Evolutionary conservation across 169 alveolate genomes (phyloP), one percentile per base, ranked within the genome.

Genomic region (Plasmodium reichenowi): DNA sequence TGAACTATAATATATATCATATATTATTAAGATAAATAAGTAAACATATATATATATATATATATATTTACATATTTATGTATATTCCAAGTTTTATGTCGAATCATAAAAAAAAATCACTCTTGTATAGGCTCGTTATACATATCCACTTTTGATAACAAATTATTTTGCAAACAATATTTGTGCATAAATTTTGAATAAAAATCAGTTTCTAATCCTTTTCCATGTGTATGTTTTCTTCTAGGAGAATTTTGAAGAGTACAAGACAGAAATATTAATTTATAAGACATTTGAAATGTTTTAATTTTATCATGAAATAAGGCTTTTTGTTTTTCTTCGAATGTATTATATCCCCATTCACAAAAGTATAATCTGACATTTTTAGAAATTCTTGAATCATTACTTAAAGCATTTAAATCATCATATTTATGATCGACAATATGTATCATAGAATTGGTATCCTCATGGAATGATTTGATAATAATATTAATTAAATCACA

Each of bases 301-400:
- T 83, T 83, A 12, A 83, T 72, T 88, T 80, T 60, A 74, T 94
- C 94, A 26, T 90, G 63, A 71, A 83, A 74, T 6, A 94, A 72
- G 2, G 96, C 93, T 6, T 78, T 93, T 47, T 92, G 15, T 59
- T 93, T 92, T 26, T 94, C 95, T 52, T 66, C 70, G 50, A 50
- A 92, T 26, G 94, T 90, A 32, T 89, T 88, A 12, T 92, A 71
- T 24, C 96, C 96, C 96, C 96, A 94, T 56, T 94, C 96, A 24
- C 92, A 93, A 78, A 94, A 90, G 45, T 94, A 94, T 38, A 92
- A 62, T 15, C 94, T 58, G 9, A 89, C 88, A 58, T 88, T 83
- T 15, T 85, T 71, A 47, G 29, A 54, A 54, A 56, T 24, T 59
- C 71, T 45, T 2, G 24, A 38, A 26, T 86, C 88, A 50, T 62